Conservation (phyloP, 768 basidiomycete genomes). For the Cyclocybe cylindracea region DNA sequence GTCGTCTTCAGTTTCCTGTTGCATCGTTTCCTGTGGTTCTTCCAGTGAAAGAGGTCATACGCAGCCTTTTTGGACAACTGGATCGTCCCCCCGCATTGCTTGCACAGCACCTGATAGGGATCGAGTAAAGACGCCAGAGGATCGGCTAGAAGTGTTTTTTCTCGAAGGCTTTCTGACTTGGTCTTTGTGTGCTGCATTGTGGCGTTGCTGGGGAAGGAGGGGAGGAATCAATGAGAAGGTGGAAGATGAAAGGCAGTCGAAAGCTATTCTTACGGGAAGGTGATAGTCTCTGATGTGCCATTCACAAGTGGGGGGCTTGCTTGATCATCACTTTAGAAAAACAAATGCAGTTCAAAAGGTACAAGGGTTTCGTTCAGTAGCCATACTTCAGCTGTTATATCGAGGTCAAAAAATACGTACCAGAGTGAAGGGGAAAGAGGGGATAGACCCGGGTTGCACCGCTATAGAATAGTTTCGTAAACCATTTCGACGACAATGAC, state of each 20-base stretch:
- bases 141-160: constrained; percentile 53
- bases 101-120: constrained; percentile 54
- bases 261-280: constrained; percentile 16
- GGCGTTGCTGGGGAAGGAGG: constrained; percentile 8
- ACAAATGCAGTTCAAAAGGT: constrained; percentile 3
- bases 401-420: constrained; percentile 10
- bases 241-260: constrained; percentile 1
- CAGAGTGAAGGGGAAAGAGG: constrained; percentile 15
- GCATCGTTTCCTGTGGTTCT: constrained; percentile 62
- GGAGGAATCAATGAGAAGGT: not conserved
- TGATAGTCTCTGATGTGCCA: constrained; percentile 19
- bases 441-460: constrained; percentile 13
- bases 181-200: constrained; percentile 22
- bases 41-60: constrained; percentile 70
- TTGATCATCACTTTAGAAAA: constrained; percentile 8
- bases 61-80: constrained; percentile 69
- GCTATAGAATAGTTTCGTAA: constrained; percentile 13
- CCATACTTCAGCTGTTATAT: not conserved
- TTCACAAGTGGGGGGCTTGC: constrained; percentile 12
- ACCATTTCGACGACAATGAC: not conserved
- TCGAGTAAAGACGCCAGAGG: constrained; percentile 52
- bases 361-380: not conserved
- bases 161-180: constrained; percentile 47
- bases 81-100: constrained; percentile 54
- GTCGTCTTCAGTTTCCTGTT: constrained; percentile 30